Base-by-base conservation (phyloP, 2,329 filamentous ascomycete genomes). In the Daldinia sp. region DNA sequence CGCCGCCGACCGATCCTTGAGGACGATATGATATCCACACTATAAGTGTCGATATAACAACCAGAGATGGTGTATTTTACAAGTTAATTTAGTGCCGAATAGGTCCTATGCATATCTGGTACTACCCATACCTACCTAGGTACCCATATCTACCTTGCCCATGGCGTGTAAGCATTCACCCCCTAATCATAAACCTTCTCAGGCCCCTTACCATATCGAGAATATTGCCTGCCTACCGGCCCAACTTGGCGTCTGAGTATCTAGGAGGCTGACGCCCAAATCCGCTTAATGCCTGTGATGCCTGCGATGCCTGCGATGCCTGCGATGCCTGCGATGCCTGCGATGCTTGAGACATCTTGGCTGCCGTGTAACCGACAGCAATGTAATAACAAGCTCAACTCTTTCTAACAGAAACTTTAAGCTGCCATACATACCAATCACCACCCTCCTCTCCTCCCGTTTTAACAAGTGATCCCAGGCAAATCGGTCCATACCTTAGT, bases 291-390 rank as follows among this genome's bases (percentile, higher is more conserved):
- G 6, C 11, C 13, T 53, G 50, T 30, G 39, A 23, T 27, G 13
- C 35, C 30, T 27, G 30, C 69, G 69, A 67, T 61, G 71, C 67
- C 64, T 30, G 61, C 63, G 63, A 67, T 68, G 72, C 61, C 58
- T n/a, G n/a, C n/a, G n/a, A n/a, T n/a, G n/a, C n/a, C n/a, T n/a
- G n/a, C 23, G 15, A 45, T 45, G 6, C 11, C 13, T 53, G 50
- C 21, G 39, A 23, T 27, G 13, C 35, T 37, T 27, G 30, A 70
- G 69, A 67, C 63, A 72, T 67, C 64, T 30, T 63, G 63, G 63
- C 68, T 68, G 72, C 61, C 58, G 73, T 75, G 73, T 64, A 69
- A 75, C 74, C 43, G 27, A 45, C 56, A 39, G 72, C 67, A 57
- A 67, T 61, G 66, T 62, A 67, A 63, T 64, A 62, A 68, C 65